These are phyloP conservation scores for Maudiozyma serrabonitensis DNA, from an alignment of 805 yeast species.

Conservation along the genomic window DNA sequence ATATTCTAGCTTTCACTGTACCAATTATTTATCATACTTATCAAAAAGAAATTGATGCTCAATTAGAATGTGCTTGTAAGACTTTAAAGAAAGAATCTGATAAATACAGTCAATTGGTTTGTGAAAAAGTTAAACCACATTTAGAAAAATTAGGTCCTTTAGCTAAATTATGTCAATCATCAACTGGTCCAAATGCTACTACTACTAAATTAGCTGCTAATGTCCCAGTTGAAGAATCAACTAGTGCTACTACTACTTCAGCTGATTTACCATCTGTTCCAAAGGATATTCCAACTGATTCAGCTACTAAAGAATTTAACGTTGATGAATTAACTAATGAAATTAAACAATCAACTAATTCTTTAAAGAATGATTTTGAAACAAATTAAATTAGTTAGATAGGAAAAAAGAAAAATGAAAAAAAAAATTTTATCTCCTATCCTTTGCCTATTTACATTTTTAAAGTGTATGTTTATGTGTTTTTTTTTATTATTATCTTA, in stretches of 20 bases:
- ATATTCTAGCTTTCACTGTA: constrained; percentile 55
- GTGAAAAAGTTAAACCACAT: constrained; percentile 51
- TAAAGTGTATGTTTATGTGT: too few species aligned
- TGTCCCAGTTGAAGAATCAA: constrained; percentile 16
- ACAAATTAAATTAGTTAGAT: neutral
- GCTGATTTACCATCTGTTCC: constrained; percentile 34
- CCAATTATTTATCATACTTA: constrained; percentile 68
- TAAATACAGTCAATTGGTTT: constrained; percentile 37
- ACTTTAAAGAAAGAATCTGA: constrained; percentile 43
- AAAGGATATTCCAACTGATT: constrained; percentile 21
- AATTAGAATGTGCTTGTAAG: constrained; percentile 38
- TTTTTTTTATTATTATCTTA: too few species aligned
- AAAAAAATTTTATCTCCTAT: neutral
- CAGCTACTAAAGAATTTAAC: constrained; percentile 14
- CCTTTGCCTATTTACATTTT: neutral
- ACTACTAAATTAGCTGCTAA: constrained; percentile 20
- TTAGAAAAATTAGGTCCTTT: constrained; percentile 46
- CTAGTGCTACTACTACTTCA: constrained; percentile 22
- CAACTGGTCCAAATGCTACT: constrained; percentile 29
- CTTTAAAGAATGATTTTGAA: constrained; percentile 27
- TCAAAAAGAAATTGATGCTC: constrained; percentile 68
- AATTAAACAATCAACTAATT: constrained; percentile 17
- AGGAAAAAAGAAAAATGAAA: neutral
- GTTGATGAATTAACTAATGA: constrained; percentile 16
- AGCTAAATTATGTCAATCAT: constrained; percentile 48